Percentiles rank a stretch among this genome's conserved stretches.
phyloP scores from a whole-genome alignment of 2,329 filamentous ascomycete genomes.

The Phaeosphaeriaceae sp. region DNA sequence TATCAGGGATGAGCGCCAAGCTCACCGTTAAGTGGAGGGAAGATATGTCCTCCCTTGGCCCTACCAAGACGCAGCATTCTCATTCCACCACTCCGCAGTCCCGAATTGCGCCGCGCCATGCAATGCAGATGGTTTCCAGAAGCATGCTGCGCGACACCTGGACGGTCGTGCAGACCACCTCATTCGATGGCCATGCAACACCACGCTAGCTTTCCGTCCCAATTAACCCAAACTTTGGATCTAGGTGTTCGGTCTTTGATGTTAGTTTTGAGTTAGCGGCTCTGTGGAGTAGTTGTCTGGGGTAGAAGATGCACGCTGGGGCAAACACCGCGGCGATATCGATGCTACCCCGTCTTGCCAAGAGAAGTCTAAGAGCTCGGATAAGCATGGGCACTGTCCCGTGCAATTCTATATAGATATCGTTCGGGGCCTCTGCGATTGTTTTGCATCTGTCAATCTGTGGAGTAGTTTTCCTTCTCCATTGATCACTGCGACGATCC shows the following conservation, averaged over 20 bases:
- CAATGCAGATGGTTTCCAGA: slow-evolving; percentile 11
- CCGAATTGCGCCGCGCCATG: slow-evolving; percentile 8
- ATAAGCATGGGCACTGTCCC: slow-evolving; percentile 28
- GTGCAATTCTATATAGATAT: slow-evolving; percentile 34
- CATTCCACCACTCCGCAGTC: slow-evolving; percentile 22
- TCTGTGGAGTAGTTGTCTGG: slow-evolving; percentile 23
- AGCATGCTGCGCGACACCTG: not conserved
- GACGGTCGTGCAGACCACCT: not conserved
- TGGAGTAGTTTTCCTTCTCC: slow-evolving; percentile 20
- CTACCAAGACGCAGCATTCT: slow-evolving; percentile 23
- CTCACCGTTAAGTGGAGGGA: slow-evolving; percentile 22
- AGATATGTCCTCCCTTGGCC: slow-evolving; percentile 23
- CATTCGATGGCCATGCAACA: slow-evolving; percentile 17
- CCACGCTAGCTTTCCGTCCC: slow-evolving; percentile 4
- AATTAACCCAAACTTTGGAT: slow-evolving; percentile 15
- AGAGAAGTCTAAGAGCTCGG: slow-evolving; percentile 11
- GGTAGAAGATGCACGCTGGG: slow-evolving; percentile 11
- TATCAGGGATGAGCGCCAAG: slow-evolving; percentile 6
- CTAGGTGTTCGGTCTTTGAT: slow-evolving; percentile 10
- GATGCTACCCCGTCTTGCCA: slow-evolving; percentile 31
- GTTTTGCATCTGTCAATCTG: slow-evolving; percentile 23
- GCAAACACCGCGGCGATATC: slow-evolving; percentile 26
- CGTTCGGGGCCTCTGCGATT: slow-evolving; percentile 8
- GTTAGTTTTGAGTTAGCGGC: slow-evolving; percentile 3
- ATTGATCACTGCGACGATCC: slow-evolving; percentile 14